phyloP scores from a whole-genome alignment of 441 rosid genomes.

The Omphalea diandra region DNA sequence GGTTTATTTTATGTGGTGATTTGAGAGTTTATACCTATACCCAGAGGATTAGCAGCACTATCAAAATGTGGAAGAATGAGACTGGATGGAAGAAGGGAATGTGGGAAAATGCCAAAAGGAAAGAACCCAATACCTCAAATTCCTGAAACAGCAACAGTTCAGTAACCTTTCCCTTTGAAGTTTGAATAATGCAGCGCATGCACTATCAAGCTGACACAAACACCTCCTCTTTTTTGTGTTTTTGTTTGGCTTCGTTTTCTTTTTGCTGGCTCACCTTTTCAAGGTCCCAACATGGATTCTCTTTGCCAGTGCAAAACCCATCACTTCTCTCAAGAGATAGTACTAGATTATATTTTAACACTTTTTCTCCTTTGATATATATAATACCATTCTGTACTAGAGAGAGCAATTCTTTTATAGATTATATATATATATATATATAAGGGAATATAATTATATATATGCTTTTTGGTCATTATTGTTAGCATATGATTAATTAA shows the following conservation, averaged over 20 bases:
- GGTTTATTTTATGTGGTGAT: neutral
- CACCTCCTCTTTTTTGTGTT: neutral
- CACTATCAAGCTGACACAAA: conserved; percentile 36
- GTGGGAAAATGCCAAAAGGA: conserved; percentile 33
- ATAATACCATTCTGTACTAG: neutral
- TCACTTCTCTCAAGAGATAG: conserved; percentile 50
- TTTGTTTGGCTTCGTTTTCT: no score
- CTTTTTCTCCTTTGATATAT: conserved; percentile 18
- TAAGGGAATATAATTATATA: no score
- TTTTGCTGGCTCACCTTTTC: conserved; percentile 41
- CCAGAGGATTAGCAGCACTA: neutral
- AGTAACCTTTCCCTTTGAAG: conserved; percentile 13
- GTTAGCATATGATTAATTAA: conserved; percentile 9
- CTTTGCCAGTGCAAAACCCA: conserved; percentile 43
- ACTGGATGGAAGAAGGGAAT: conserved; percentile 14
- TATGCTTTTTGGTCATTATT: no score
- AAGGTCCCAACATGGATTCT: conserved; percentile 48
- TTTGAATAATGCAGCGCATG: conserved; percentile 38
- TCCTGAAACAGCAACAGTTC: conserved; percentile 25
- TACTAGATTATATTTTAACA: conserved; percentile 40
- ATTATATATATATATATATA: no score
- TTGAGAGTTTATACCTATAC: conserved; percentile 17
- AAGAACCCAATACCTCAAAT: conserved; percentile 22
- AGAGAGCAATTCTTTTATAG: no score
- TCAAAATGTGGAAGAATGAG: neutral